Evolutionary conservation across 2,329 filamentous ascomycete species (phyloP), one percentile per base, ranked within the genome.

Genomic region (Fusarium siculi): DNA sequence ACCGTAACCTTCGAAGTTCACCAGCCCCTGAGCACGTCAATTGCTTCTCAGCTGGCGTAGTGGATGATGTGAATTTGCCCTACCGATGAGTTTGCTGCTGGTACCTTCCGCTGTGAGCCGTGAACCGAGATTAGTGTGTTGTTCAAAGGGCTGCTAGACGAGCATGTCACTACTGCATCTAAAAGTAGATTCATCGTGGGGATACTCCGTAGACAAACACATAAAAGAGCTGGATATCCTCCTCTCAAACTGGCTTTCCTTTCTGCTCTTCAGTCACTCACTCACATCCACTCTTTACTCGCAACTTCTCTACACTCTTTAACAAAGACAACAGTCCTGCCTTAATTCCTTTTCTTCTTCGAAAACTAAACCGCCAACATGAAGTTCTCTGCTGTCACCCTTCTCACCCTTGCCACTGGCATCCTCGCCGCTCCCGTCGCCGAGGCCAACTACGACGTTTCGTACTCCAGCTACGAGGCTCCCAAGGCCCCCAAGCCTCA

Each of bases 381-480:
- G 68, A 71, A 71, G 68, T 47, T 71, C 44, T 71, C 68, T 67
- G 68, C 68, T 53, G 55, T 71, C 56, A 72, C 68, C 10, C 55
- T 71, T 68, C 68, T 71, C 34, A 68, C 68, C 39, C 63, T 71
- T 23, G 64, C 68, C 68, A 71, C 68, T 7, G 67, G 68, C 52
- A 71, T 71, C 34, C 47, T 71, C 40, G 68, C 68, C 25, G 68
- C 68, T 32, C 68, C 68, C 4, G 68, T 71, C 39, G 50, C 68
- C 18, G 68, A 70, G 40, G 61, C 62, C 25, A 67, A 25, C 61
- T 60, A 70, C 39, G 66, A 66, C 16, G 67, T 70, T 18, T 47
- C 44, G 34, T 47, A 54, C 23, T 23, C 37, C 34, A 56, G 9
- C 64, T 71, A 71, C 16, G 46, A 72, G 55, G 52, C 68, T 32